These are phyloP conservation scores for Babesia gibsoni DNA, from an alignment of 169 alveolate genomes.

Conservation along the genomic window DNA sequence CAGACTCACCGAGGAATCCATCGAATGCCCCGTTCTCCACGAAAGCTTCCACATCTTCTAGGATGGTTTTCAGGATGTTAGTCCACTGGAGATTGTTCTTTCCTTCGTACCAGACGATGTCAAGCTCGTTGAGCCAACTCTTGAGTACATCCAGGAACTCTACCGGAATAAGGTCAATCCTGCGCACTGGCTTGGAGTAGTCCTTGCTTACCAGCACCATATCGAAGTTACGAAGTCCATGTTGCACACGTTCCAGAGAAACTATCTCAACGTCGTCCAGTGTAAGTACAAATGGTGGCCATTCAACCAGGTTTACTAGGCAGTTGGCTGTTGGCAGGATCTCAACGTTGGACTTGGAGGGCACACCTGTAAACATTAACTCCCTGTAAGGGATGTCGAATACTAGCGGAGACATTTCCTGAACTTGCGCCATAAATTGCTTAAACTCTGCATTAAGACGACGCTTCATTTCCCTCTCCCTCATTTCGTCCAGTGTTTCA, in stretches of 20 bases:
- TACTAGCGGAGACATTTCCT: constrained; percentile 63
- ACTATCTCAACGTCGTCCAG: constrained; percentile 94
- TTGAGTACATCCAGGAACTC: constrained; percentile 91
- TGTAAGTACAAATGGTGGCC: constrained; percentile 94
- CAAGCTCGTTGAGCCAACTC: constrained; percentile 86
- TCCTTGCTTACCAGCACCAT: constrained; percentile 93
- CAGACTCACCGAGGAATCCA: constrained; percentile 84
- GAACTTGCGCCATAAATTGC: constrained; percentile 77
- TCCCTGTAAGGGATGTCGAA: constrained; percentile 83
- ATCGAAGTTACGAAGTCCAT: constrained; percentile 94
- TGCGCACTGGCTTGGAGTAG: constrained; percentile 88
- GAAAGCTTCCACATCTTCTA: constrained; percentile 81
- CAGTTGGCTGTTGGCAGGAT: constrained; percentile 94
- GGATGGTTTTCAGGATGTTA: constrained; percentile 80
- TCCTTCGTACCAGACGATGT: constrained; percentile 89
- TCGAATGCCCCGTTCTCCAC: constrained; percentile 83
- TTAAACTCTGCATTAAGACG: constrained; percentile 89
- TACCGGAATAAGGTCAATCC: constrained; percentile 92
- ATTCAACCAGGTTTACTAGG: constrained; percentile 90
- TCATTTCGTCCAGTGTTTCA: constrained; percentile 93
- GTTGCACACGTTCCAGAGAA: constrained; percentile 95
- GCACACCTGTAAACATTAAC: constrained; percentile 92
- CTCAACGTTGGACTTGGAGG: constrained; percentile 91
- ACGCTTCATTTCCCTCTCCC: constrained; percentile 91
- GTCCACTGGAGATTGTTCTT: constrained; percentile 88